Percentiles rank a stretch among this genome's conserved stretches.
These are phyloP conservation scores for Penicillium lagena DNA, from an alignment of 495 filamentous ascomycete species.

Conservation along the genomic window DNA sequence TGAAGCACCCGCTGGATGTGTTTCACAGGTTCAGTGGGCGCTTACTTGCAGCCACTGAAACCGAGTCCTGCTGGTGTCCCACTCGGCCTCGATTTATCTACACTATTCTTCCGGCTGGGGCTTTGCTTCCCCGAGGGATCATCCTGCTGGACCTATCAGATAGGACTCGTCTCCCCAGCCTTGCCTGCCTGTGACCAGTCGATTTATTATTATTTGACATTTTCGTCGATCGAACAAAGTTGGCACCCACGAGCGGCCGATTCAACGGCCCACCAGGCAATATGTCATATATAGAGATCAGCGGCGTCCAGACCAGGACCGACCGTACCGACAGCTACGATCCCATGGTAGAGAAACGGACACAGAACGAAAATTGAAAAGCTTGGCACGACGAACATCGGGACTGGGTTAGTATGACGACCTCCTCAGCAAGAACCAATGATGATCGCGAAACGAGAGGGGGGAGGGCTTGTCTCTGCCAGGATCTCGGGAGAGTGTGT, in stretches of 20 bases:
- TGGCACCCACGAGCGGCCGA: neutral
- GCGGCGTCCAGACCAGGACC: conserved; percentile 5
- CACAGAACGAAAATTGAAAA: conserved; percentile 3
- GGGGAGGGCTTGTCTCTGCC: no score
- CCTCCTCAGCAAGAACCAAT: no score
- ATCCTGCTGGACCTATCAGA: conserved; percentile 10
- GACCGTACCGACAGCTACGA: neutral
- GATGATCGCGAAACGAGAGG: no score
- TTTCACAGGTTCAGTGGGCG: conserved; percentile 28
- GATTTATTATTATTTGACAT: no score
- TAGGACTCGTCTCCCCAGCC: conserved; percentile 3
- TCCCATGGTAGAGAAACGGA: conserved; percentile 1
- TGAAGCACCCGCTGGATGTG: conserved; percentile 27
- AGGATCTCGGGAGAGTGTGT: no score
- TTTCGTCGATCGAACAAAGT: no score
- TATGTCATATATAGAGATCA: conserved; percentile 10
- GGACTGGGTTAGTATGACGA: neutral
- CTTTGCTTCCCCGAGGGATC: conserved; percentile 1
- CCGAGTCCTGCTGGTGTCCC: neutral
- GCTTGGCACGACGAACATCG: conserved; percentile 7
- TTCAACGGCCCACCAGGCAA: neutral
- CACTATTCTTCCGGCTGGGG: conserved; percentile 9
- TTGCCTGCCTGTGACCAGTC: no score
- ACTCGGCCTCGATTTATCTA: neutral
- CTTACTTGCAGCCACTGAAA: conserved; percentile 27